Base-by-base conservation (phyloP, 164 flowering plant genomes). In the Tetrastigma voinierianum region DNA sequence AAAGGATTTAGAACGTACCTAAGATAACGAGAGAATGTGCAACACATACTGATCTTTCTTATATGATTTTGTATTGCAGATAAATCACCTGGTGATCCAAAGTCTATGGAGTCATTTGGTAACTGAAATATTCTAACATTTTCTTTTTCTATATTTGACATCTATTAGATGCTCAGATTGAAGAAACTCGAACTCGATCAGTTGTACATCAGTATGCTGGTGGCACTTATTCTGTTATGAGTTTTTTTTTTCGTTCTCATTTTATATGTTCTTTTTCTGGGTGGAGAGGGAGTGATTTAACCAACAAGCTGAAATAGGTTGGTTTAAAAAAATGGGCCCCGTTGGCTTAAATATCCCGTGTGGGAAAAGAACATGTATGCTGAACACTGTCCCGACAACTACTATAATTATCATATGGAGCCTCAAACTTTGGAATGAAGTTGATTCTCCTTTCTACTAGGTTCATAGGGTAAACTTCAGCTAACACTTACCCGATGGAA, bases 61-160 rank as follows among this genome's bases (percentile, higher is more conserved):
- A 48, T 64, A 20, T 32, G 40, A 32, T 62, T 74, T 53, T 74
- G 66, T 56, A 57, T 66, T 74, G 64, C 88, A 95, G 98, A 87
- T 82, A 88, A 80, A 66, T 71, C 84, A 10, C 80, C 86, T 48
- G 84, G 84, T 57, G 95, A 90, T 59, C 82, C 84, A 23, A 95
- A 89, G 84, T 89, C 76, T 69, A 58, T 75, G 70, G 97, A 95
- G 72, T 90, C 89, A 74, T 85, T 80, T 78, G 97, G 98, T 90
- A 84, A 87, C 75, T 20, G 16, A 24, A 11, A 20, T 17, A 16
- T 16, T 62, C 24, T 61, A 10, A 51, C 58, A 19, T 64, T 14
- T 56, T 24, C 46, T 23, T 25, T 1, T n/a, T 56, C 2, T 17
- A 47, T 55, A 14, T 4, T 19, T 32, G 25, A 32, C 25, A 20